Evolutionary conservation across 108 stramenopile species (phyloP), one percentile per base, ranked within the genome.

Genomic region (Aurantiochytrium sp.): DNA sequence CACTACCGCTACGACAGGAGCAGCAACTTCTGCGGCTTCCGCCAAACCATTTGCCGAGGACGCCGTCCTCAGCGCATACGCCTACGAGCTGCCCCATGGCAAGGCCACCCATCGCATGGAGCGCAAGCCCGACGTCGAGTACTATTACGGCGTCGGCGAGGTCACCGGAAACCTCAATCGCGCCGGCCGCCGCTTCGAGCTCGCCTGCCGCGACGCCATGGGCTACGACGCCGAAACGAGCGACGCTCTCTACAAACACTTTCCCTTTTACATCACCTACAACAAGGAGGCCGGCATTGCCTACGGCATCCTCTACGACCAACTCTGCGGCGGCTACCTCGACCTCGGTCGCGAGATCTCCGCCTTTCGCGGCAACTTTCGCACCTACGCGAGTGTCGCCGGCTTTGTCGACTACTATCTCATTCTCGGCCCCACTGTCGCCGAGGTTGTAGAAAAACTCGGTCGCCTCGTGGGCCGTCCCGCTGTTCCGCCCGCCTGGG

Each of bases 181-280:
- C 51, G 76, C 76, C 25, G 76, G 76, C 25, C 76, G 76, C 3
- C 76, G 76, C 28, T 83, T 83, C 51, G 25, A 83, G 76, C 45
- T 83, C 25, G 76, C 76, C 28, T 83, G 76, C 51, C 76, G 51
- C 25, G 76, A 83, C 28, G 76, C 76, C 51, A 83, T 83, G 76
- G 76, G 76, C 49, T 83, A 83, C 76, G 76, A 83, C 51, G 76
- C 76, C 25, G 76, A 47, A 23, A 47, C 49, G 12, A 53, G 49
- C 25, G 76, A 83, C 51, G 23, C 76, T 14, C 76, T 83, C 25
- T 83, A 83, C 28, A 83, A 83, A 23, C 45, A 83, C 76, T 83
- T 83, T 83, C 76, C 76, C n/a, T 83, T 53, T 83, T 83, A 83
- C 51, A 83, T 83, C 0, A 83, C 76, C 51, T 83, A 83, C 76